A percentile compares a stretch with the other conserved stretches of the same genome.
phyloP scores from a whole-genome alignment of 768 basidiomycete genomes.

The Leccinum fibrillosum region DNA sequence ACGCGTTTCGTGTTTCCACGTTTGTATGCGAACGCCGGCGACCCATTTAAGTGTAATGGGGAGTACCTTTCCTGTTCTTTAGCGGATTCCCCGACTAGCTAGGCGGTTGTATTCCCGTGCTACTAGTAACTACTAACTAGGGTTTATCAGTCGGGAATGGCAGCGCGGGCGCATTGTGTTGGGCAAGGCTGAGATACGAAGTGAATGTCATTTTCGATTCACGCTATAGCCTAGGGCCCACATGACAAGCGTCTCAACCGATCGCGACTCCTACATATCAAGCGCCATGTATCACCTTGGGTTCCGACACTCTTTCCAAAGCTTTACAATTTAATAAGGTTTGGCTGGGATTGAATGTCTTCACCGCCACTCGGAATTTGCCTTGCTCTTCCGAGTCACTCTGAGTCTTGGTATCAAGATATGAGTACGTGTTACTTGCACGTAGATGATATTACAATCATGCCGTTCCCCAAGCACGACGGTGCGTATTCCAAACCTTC shows the following conservation, averaged over 20 bases:
- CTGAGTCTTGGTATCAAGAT: background rate
- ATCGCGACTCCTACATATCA: too few species aligned
- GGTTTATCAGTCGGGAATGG: too few species aligned
- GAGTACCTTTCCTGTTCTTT: background rate
- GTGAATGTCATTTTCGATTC: too few species aligned
- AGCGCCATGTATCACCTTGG: too few species aligned
- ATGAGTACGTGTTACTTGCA: background rate
- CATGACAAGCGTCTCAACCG: too few species aligned
- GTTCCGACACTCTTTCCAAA: too few species aligned
- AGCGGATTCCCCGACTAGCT: background rate
- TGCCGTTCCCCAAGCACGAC: constrained; percentile 72
- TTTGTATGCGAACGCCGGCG: background rate
- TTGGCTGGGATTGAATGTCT: background rate
- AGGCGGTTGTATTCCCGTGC: too few species aligned
- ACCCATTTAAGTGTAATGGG: background rate
- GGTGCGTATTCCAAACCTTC: constrained; percentile 42
- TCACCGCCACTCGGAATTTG: background rate
- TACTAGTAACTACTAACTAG: too few species aligned
- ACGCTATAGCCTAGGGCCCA: too few species aligned
- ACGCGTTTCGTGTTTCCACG: background rate
- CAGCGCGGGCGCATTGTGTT: too few species aligned
- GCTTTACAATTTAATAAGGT: background rate
- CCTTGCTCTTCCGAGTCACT: background rate
- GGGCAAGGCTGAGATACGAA: too few species aligned
- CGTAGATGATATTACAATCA: constrained; percentile 21